Evolutionary conservation across 208 protist species (phyloP).

Genomic region (Acanthamoeba sp.): DNA sequence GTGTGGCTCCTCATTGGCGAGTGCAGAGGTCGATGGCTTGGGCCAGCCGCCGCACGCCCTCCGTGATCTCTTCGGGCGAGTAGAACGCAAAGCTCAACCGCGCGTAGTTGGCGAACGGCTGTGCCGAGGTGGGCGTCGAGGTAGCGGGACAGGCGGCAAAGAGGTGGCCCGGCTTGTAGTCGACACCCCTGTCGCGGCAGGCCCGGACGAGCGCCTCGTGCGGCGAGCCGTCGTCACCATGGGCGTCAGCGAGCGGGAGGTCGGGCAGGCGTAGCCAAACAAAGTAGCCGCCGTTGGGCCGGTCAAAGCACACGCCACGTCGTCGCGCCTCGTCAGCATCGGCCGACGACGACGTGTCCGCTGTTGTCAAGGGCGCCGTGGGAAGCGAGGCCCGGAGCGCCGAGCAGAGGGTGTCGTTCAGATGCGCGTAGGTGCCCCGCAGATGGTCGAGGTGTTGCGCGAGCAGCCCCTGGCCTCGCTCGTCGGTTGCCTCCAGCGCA

Average conservation of each 20-base stretch:
- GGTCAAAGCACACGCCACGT: conserved; percentile 48
- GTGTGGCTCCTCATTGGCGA: too few relatives aligned
- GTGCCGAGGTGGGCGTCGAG: not conserved
- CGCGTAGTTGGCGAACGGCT: not conserved
- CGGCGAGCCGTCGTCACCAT: not conserved
- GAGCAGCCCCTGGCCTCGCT: not conserved
- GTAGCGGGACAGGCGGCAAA: not conserved
- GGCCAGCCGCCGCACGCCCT: not conserved
- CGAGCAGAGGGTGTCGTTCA: conserved; percentile 11
- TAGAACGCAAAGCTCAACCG: conserved; percentile 30
- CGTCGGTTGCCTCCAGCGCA: not conserved
- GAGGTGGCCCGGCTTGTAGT: not conserved
- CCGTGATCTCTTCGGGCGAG: conserved; percentile 3
- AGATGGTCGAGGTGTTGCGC: not conserved
- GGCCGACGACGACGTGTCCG: not conserved
- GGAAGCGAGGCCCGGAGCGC: conserved; percentile 7
- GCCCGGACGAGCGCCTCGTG: not conserved
- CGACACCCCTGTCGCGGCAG: not conserved
- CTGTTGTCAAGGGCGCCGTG: not conserved
- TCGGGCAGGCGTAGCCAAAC: conserved; percentile 63
- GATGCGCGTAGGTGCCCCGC: not conserved
- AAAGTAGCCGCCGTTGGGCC: conserved; percentile 53
- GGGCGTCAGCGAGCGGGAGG: not conserved
- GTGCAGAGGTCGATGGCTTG: not conserved
- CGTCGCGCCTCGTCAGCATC: not conserved